A percentile compares a stretch with the other conserved stretches of the same genome.
Evolutionary conservation across 441 rosid species (phyloP).

Genomic region (Theobroma grandiflorum): DNA sequence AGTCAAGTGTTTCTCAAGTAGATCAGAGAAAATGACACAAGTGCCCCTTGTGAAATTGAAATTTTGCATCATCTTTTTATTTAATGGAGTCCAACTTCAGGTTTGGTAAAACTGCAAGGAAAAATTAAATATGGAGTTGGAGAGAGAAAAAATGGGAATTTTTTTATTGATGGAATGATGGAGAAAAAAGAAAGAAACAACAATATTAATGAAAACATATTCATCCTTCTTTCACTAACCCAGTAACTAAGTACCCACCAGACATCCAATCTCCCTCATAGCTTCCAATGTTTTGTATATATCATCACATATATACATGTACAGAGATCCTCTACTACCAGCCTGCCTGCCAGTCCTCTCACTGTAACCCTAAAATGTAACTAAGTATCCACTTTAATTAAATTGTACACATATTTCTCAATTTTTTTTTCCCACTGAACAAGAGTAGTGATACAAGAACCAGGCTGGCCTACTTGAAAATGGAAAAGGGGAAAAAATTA

Average conservation of each 20-base stretch:
- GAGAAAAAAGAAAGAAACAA: constrained; percentile 34
- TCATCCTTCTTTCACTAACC: constrained; percentile 51
- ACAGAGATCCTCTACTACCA: constrained; percentile 51
- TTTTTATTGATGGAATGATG: constrained; percentile 50
- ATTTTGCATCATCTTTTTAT: neutral
- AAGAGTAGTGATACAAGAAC: constrained; percentile 49
- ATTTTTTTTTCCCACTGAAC: constrained; percentile 19
- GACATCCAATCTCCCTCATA: constrained; percentile 46
- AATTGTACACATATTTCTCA: constrained; percentile 46
- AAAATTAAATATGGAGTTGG: neutral
- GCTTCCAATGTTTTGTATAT: constrained; percentile 57
- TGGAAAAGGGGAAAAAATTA: constrained; percentile 23
- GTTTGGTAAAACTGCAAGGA: no score
- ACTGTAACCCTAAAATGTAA: constrained; percentile 41
- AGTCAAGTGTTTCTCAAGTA: neutral
- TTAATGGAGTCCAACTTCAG: no score
- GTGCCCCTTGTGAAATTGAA: neutral
- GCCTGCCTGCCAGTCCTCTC: constrained; percentile 43
- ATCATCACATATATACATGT: constrained; percentile 63
- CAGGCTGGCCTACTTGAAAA: constrained; percentile 52
- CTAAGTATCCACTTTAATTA: constrained; percentile 38
- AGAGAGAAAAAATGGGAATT: constrained; percentile 32
- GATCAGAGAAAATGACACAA: neutral
- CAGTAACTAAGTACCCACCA: constrained; percentile 50
- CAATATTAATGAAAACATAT: constrained; percentile 48